Conservation (phyloP, 2,329 filamentous ascomycete genomes). For the Lachnellula arida region DNA sequence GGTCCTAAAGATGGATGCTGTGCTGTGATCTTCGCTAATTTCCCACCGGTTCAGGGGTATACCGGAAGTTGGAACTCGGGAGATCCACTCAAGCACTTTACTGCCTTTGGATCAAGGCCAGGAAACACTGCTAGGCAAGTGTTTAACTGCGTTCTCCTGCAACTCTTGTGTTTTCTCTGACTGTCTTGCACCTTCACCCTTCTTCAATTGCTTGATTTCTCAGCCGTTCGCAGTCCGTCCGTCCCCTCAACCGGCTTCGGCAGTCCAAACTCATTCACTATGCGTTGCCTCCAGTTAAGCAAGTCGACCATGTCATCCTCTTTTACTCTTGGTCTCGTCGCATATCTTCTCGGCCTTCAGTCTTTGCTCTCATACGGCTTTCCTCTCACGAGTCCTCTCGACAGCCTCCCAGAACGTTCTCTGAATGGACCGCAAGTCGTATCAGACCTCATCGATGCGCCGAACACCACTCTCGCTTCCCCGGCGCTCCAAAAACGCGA, state of each 20-base stretch:
- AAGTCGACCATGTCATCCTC: background rate
- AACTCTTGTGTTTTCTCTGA: background rate
- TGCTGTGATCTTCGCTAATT: background rate
- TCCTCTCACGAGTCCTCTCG: background rate
- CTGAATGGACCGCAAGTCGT: background rate
- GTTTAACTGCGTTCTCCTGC: background rate
- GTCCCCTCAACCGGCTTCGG: background rate
- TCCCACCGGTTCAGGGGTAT: background rate
- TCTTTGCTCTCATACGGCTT: background rate
- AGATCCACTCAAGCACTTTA: background rate
- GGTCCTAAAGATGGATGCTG: background rate
- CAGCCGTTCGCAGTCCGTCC: background rate
- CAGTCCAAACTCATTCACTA: background rate
- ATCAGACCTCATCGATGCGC: background rate
- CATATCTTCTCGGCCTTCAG: background rate
- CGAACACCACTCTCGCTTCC: background rate
- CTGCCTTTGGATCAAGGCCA: background rate
- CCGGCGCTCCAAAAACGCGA: background rate
- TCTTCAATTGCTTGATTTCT: background rate
- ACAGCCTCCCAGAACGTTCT: background rate
- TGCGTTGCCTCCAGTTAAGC: background rate
- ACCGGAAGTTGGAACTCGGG: background rate
- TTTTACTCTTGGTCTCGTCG: background rate
- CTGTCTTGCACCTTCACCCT: background rate
- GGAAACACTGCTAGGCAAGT: background rate